phyloP scores from a whole-genome alignment of 257 asterid species.

The Cynanchum wilfordii region DNA sequence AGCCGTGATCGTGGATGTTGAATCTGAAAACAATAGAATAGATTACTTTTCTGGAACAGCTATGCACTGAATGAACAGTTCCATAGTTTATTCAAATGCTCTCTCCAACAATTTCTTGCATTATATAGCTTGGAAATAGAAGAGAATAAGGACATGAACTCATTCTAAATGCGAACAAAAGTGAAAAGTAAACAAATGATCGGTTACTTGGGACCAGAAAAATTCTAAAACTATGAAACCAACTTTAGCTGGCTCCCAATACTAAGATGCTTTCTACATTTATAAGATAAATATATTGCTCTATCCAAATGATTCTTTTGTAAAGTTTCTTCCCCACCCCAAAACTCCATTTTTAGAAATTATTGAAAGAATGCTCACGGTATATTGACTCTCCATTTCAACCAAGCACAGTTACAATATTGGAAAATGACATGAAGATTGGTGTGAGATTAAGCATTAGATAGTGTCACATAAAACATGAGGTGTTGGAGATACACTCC shows the following conservation, averaged over 20 bases:
- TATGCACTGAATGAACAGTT: background rate
- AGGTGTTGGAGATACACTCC: background rate
- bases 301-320: background rate
- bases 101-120: background rate
- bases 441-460: background rate
- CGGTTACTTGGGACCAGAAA: too few species aligned
- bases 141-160: background rate
- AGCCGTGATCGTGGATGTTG: constrained; percentile 87
- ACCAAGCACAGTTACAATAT: background rate
- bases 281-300: background rate
- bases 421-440: background rate
- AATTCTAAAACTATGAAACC: too few species aligned
- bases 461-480: background rate
- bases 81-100: background rate
- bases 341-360: too few species aligned
- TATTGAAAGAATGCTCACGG: background rate
- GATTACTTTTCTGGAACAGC: constrained; percentile 14
- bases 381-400: background rate
- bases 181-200: background rate
- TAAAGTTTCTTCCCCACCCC: too few species aligned
- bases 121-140: background rate
- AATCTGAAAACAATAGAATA: constrained; percentile 44
- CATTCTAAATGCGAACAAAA: background rate
- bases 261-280: background rate
- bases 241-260: background rate